Evolutionary conservation across 139 green algal genomes (phyloP).

Genomic region (Raphidocelis subcapitata): DNA sequence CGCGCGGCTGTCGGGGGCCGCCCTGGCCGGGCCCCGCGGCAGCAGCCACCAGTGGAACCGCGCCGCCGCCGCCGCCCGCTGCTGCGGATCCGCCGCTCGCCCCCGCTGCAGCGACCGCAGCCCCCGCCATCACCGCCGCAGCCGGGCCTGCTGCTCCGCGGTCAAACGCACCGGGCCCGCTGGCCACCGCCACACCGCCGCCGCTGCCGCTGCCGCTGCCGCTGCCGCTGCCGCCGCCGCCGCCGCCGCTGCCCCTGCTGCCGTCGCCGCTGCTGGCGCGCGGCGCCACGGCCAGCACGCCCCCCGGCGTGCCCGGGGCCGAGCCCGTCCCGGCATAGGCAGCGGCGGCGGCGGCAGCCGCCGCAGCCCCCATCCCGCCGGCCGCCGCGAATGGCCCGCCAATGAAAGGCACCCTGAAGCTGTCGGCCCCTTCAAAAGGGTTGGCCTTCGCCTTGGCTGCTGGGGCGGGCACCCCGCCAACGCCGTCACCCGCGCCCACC

Average conservation of each 20-base stretch:
- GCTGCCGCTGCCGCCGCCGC: background rate
- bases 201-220: background rate
- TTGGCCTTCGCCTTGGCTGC: background rate
- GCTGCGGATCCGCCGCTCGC: no score
- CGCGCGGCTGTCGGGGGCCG: no score
- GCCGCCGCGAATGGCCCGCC: constrained; percentile 1
- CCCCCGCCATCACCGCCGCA: no score
- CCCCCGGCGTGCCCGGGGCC: background rate
- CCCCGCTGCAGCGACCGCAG: background rate
- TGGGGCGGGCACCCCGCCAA: background rate
- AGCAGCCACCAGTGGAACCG: no score
- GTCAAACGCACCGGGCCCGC: no score
- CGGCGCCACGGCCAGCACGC: constrained; percentile 3
- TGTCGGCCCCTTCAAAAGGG: background rate
- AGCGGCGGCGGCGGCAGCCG: background rate
- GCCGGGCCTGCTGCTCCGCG: background rate
- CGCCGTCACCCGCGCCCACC: no score
- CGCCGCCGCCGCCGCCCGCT: no score
- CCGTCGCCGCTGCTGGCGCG: constrained; percentile 1
- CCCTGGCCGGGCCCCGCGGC: no score
- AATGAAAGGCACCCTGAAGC: background rate
- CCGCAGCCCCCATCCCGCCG: constrained; percentile 11
- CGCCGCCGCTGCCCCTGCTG: background rate
- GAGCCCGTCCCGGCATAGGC: background rate
- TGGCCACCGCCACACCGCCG: no score